These are phyloP conservation scores for Saturnispora gosingensis DNA, from an alignment of 805 yeast species.

Conservation along the genomic window DNA sequence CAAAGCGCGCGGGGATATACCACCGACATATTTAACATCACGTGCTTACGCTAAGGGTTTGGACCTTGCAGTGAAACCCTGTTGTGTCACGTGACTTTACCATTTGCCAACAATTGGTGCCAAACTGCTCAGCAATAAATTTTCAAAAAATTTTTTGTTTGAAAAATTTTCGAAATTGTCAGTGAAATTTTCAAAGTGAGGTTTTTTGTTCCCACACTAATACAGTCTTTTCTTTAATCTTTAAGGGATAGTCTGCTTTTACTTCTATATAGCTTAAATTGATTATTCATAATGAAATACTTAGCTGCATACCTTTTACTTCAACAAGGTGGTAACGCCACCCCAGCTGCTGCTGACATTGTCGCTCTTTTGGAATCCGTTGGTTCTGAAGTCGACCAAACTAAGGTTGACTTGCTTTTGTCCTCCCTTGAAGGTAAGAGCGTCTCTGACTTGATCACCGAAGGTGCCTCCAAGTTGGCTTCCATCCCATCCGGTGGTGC, in stretches of 20 bases:
- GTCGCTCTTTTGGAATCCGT: slow-evolving; percentile 84
- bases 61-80: background rate
- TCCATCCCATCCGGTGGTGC: slow-evolving; percentile 98
- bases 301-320: slow-evolving; percentile 99
- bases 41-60: slow-evolving; percentile 9
- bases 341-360: slow-evolving; percentile 92
- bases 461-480: slow-evolving; percentile 93
- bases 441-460: slow-evolving; percentile 81
- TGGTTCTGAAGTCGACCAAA: slow-evolving; percentile 91
- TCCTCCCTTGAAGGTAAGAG: slow-evolving; percentile 90
- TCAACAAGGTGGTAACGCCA: slow-evolving; percentile 91
- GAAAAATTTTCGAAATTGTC: background rate
- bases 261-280: slow-evolving; percentile 48
- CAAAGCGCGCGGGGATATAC: background rate
- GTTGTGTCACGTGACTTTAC: background rate
- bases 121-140: background rate
- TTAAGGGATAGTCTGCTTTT: slow-evolving; percentile 76
- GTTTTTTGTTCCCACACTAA: background rate
- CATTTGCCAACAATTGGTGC: too few species aligned
- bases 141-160: background rate
- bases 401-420: slow-evolving; percentile 72
- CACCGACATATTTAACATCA: background rate
- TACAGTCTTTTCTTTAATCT: slow-evolving; percentile 7
- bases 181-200: background rate
- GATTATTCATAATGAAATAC: slow-evolving; percentile 87